Base-by-base conservation (phyloP, 768 basidiomycete species). In the Lentinula aciculospora region DNA sequence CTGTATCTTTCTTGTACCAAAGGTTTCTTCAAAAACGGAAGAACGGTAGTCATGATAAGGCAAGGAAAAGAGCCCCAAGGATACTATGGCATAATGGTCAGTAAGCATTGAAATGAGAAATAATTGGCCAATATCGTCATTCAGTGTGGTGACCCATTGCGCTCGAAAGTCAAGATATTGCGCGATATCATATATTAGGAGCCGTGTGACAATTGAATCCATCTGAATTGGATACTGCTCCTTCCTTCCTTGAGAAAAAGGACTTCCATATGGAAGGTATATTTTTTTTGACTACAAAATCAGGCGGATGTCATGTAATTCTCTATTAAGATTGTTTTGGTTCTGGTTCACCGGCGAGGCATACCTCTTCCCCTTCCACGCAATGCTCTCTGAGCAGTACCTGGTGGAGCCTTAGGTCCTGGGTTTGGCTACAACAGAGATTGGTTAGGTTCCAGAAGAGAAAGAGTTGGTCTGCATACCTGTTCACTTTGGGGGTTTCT, bases 401-500 rank as follows among this genome's bases (percentile, higher is more conserved):
- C 94, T n/a, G 92, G 88, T 13, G 94, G 94, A 42, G 91, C 91
- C 64, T 79, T 85, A 19, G 94, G 94, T n/a, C 94, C 94, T 25
- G 92, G 67, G 64, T 85, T 84, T 73, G 79, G 81, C 92, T 93
- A 62, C 12, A 54, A 44, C 54, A 53, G 53, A 49, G 37, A 61
- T 76, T 47, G 67, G 57, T 53, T 34, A 58, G 44, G 17, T 29
- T 44, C 54, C n/a, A 15, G 45, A 2, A 17, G 25, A 10, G 42
- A 56, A 39, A 13, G 48, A 37, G 48, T 53, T 23, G 40, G 31
- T 19, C 40, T 1, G 77, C 88, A 65, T 72, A 95, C 94, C 66
- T 83, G 80, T 81, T 96, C 94, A 67, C 89, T 93, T 69, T 96
- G 93, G 2, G 96, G 96, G 68, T 94, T 96, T 62, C 90, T 80